Evolutionary conservation across 495 filamentous ascomycete genomes (phyloP).

Genomic region (Aspergillus baeticus): DNA sequence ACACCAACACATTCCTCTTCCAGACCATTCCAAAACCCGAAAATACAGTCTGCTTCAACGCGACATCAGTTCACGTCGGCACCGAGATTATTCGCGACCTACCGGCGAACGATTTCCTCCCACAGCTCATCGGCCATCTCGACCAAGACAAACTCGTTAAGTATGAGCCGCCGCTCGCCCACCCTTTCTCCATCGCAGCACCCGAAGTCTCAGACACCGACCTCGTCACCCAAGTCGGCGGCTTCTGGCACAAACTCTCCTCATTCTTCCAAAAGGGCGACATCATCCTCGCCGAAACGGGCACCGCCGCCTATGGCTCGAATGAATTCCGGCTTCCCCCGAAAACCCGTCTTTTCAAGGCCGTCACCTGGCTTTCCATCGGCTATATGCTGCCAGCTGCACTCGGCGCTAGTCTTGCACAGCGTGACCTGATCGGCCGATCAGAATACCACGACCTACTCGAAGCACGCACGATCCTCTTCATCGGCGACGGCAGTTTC

Average conservation of each 20-base stretch:
- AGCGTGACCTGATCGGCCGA: constrained; percentile 23
- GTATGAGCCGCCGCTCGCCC: constrained; percentile 1
- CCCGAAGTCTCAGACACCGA: background rate
- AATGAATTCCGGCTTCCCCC: constrained; percentile 22
- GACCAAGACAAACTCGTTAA: constrained; percentile 9
- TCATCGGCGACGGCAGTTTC: constrained; percentile 79
- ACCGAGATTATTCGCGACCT: constrained; percentile 14
- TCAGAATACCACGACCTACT: constrained; percentile 14
- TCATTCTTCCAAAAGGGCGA: constrained; percentile 28
- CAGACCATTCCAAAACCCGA: constrained; percentile 16
- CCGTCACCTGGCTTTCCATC: constrained; percentile 36
- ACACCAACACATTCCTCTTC: constrained; percentile 28
- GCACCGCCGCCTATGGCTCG: constrained; percentile 29
- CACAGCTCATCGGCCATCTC: constrained; percentile 15
- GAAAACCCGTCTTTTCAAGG: constrained; percentile 29
- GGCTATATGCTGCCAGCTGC: constrained; percentile 43
- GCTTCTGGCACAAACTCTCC: constrained; percentile 21
- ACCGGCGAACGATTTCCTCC: constrained; percentile 12
- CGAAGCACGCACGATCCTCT: constrained; percentile 52
- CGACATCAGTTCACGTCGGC: constrained; percentile 12
- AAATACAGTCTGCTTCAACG: constrained; percentile 16
- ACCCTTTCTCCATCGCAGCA: background rate
- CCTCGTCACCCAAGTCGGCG: constrained; percentile 21
- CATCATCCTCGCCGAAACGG: constrained; percentile 35
- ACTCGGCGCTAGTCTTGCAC: constrained; percentile 41